These are phyloP conservation scores for Rhodotorula sp. DNA, from an alignment of 1,284 basidiomycete species.

Conservation along the genomic window DNA sequence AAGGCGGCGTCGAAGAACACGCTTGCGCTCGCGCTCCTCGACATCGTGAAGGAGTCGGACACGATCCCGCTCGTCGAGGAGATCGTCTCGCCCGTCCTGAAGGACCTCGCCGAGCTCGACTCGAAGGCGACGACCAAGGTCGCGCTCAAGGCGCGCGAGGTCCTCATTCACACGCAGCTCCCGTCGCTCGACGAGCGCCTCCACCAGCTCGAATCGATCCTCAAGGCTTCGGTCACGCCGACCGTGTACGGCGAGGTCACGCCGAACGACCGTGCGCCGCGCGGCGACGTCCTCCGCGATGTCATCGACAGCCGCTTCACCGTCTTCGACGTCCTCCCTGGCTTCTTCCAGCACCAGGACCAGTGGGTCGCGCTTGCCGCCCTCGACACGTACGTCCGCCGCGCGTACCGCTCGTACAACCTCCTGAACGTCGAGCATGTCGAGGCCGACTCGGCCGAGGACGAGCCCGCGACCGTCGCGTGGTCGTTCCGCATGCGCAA, in stretches of 20 bases:
- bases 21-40: constrained; percentile 79
- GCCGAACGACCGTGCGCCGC: constrained; percentile 68
- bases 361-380: constrained; percentile 85
- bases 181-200: constrained; percentile 94
- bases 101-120: constrained; percentile 79
- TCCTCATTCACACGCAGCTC: constrained; percentile 91
- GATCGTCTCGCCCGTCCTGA: constrained; percentile 69
- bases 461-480: constrained; percentile 77
- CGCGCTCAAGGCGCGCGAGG: constrained; percentile 94
- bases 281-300: constrained; percentile 83
- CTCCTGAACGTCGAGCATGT: constrained; percentile 91
- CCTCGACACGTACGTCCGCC: constrained; percentile 92
- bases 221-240: constrained; percentile 82
- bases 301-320: constrained; percentile 95
- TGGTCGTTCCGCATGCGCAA: constrained; percentile 91
- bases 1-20: constrained; percentile 92
- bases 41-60: constrained; percentile 74
- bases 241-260: constrained; percentile 86
- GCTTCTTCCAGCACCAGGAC: constrained; percentile 88
- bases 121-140: constrained; percentile 86
- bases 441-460: constrained; percentile 75
- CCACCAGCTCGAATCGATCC: constrained; percentile 89
- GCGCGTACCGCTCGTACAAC: constrained; percentile 94
- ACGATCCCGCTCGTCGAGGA: constrained; percentile 59
- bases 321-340: constrained; percentile 93